Percentiles rank a stretch among this genome's conserved stretches.
These are phyloP conservation scores for Vaccinium myrtillus DNA, from an alignment of 148 eudicot genomes.

Conservation along the genomic window DNA sequence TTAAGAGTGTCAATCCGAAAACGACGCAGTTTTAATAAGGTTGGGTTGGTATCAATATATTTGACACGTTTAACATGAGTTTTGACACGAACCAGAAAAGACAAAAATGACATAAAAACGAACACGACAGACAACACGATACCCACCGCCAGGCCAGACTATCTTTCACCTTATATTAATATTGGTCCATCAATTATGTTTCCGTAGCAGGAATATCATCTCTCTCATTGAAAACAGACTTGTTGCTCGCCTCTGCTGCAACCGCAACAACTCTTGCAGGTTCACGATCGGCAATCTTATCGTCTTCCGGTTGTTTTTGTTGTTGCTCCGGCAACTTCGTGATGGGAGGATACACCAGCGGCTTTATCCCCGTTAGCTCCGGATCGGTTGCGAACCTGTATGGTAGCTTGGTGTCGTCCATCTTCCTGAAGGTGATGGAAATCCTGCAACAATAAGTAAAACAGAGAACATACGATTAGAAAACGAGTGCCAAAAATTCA, in stretches of 20 bases:
- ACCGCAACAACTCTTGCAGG: background rate
- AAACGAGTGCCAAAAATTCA: background rate
- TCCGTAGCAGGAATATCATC: conserved; percentile 42
- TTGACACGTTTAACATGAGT: too few relatives aligned
- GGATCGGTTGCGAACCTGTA: too few relatives aligned
- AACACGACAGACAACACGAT: too few relatives aligned
- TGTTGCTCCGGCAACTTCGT: conserved; percentile 18
- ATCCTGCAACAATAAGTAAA: conserved; percentile 31
- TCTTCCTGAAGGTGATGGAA: conserved; percentile 62
- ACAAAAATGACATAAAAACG: too few relatives aligned
- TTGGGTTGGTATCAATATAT: too few relatives aligned
- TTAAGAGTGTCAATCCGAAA: too few relatives aligned
- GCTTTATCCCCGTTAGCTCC: too few relatives aligned
- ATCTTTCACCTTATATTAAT: too few relatives aligned
- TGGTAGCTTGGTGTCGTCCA: conserved; percentile 23
- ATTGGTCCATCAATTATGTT: background rate
- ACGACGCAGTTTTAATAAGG: too few relatives aligned
- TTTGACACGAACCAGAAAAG: too few relatives aligned
- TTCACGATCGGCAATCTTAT: background rate
- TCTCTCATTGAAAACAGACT: conserved; percentile 18
- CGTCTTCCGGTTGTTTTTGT: conserved; percentile 9
- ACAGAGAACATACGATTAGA: background rate
- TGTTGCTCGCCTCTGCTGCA: conserved; percentile 2
- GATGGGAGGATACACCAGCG: conserved; percentile 4
- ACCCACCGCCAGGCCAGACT: too few relatives aligned